Percentiles rank a stretch among this genome's conserved stretches.
Evolutionary conservation across 495 filamentous ascomycete genomes (phyloP).

Genomic region (Diplogelasinospora grovesii): DNA sequence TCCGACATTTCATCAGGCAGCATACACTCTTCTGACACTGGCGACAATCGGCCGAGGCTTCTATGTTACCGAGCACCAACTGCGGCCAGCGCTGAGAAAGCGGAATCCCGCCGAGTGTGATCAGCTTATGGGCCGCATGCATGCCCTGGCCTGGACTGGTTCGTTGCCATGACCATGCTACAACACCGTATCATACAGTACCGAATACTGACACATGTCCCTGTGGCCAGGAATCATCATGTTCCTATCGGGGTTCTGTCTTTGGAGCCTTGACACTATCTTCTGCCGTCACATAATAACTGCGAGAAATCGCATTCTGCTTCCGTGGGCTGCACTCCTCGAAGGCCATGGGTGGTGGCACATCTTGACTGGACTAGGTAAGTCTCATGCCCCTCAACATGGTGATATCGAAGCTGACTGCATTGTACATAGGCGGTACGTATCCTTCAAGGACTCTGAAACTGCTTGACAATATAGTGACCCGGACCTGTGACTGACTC

Average conservation of each 20-base stretch:
- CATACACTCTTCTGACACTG: constrained; percentile 74
- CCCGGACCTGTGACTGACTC: constrained; percentile 30
- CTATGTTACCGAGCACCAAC: constrained; percentile 79
- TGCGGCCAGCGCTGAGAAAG: constrained; percentile 53
- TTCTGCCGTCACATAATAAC: constrained; percentile 66
- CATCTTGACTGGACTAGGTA: constrained; percentile 38
- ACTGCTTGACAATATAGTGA: no score
- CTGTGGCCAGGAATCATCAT: constrained; percentile 49
- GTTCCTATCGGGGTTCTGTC: constrained; percentile 75
- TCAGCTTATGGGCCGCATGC: constrained; percentile 73
- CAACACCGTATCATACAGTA: not conserved
- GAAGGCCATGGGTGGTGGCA: constrained; percentile 99
- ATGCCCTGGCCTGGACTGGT: constrained; percentile 41
- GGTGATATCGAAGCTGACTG: not conserved
- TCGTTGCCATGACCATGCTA: no score
- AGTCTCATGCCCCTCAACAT: not conserved
- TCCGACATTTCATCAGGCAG: constrained; percentile 86
- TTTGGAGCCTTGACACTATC: constrained; percentile 83
- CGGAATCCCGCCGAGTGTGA: constrained; percentile 49
- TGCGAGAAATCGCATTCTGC: constrained; percentile 65
- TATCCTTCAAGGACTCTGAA: constrained; percentile 4
- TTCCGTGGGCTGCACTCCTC: constrained; percentile 86
- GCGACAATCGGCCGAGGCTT: constrained; percentile 73
- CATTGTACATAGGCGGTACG: constrained; percentile 31
- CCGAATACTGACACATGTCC: not conserved